Conservation (phyloP, 208 protist species). For the Endotrypanum monterogeii region DNA sequence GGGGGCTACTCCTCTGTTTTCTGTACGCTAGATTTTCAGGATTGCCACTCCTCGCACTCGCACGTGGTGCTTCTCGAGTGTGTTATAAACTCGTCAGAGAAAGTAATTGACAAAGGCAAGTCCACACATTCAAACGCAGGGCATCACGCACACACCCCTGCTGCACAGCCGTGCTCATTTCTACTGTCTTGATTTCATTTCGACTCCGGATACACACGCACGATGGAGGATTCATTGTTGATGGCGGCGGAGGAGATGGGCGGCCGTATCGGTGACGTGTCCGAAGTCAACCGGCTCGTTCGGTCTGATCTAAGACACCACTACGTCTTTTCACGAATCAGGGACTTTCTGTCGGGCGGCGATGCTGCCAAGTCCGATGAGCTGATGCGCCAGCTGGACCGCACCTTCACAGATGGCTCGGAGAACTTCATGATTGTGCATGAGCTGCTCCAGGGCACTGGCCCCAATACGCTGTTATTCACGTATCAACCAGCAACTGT, state of each 20-base stretch:
- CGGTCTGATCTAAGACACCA: slow-evolving; percentile 82
- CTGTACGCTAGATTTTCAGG: too few relatives aligned
- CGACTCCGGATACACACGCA: background rate
- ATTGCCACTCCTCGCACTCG: too few relatives aligned
- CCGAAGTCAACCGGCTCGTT: slow-evolving; percentile 30
- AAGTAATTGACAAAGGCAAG: too few relatives aligned
- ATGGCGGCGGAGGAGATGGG: background rate
- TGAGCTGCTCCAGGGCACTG: slow-evolving; percentile 80
- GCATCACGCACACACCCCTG: background rate
- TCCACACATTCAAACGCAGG: background rate
- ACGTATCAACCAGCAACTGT: slow-evolving; percentile 65
- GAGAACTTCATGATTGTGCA: slow-evolving; percentile 87
- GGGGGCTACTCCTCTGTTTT: too few relatives aligned
- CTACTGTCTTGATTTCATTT: background rate
- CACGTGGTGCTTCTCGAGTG: too few relatives aligned
- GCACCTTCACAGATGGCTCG: slow-evolving; percentile 82
- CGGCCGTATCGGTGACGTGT: background rate
- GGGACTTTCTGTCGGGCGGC: slow-evolving; percentile 87
- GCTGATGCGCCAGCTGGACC: slow-evolving; percentile 68
- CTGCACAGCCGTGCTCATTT: background rate
- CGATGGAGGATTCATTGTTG: slow-evolving; percentile 18
- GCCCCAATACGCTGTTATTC: slow-evolving; percentile 81
- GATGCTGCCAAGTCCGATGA: slow-evolving; percentile 63
- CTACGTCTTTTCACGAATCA: slow-evolving; percentile 87
- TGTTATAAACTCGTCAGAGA: too few relatives aligned